A percentile compares a stretch with the other conserved stretches of the same genome.
These are phyloP conservation scores for Rauvolfia tetraphylla DNA, from an alignment of 257 asterid species.

Conservation along the genomic window DNA sequence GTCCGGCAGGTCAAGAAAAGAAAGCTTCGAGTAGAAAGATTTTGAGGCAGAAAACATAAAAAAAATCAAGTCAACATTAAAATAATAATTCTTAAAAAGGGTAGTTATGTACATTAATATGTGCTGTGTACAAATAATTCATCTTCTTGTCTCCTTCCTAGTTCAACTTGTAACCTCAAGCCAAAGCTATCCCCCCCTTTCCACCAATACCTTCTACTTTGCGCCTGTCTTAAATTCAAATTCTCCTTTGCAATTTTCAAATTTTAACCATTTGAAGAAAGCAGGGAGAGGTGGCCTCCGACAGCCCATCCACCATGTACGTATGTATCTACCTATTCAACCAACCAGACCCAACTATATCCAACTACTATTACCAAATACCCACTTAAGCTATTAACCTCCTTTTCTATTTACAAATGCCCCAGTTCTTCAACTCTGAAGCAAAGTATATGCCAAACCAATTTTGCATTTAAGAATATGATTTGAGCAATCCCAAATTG, in stretches of 20 bases:
- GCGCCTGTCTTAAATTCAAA: conserved; percentile 7
- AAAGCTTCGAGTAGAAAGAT: background rate
- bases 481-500: conserved; percentile 76
- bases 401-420: conserved; percentile 24
- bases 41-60: background rate
- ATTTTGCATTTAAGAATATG: conserved; percentile 17
- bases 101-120: conserved; percentile 25
- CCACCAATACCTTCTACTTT: conserved; percentile 9
- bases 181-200: background rate
- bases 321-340: conserved; percentile 9
- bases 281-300: conserved; percentile 16
- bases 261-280: background rate
- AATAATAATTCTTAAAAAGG: background rate
- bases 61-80: background rate
- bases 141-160: background rate
- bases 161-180: conserved; percentile 9
- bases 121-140: conserved; percentile 22
- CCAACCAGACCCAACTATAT: conserved; percentile 26
- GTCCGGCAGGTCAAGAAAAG: background rate
- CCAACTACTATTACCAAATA: conserved; percentile 32
- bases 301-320: conserved; percentile 10
- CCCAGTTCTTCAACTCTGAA: conserved; percentile 15
- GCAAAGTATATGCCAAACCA: conserved; percentile 16
- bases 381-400: conserved; percentile 3
- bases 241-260: background rate